Base-by-base conservation (phyloP, 1,284 basidiomycete genomes). In the Cutaneotrichosporon sp. region DNA sequence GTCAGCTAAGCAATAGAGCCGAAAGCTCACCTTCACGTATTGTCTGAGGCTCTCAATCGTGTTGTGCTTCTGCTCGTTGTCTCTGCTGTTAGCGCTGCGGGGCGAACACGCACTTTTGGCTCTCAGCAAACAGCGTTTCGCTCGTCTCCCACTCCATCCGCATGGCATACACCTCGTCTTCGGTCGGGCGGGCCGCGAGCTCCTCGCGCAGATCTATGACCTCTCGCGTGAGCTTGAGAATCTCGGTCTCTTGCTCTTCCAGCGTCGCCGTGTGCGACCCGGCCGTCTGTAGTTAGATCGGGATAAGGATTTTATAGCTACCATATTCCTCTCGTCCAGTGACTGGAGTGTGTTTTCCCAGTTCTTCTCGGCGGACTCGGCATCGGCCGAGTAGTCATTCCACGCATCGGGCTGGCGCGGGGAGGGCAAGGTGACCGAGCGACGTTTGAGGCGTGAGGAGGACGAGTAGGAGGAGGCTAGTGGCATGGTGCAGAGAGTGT, bases 51-150 rank as follows among this genome's bases (percentile, higher is more conserved):
- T 53, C 56, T 77, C 75, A n/a, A 68, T 68, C 9, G 62, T 64
- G 8, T 58, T 59, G 55, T 73, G 70, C 45, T 77, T 75, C 20
- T 65, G 56, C 59, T 74, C 70, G 43, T 77, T 75, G 59, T 73
- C 73, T 29, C 75, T 77, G 36, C 4, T 20, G 58, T 53, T 33
- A 60, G 58, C n/a, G 2, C 10, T 10, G 3, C 14, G 24, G 1
- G 14, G 11, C 0, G 6, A 0, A 10, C 2, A 31, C 69, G 46
- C 20, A 73, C 74, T 64, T 69, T 50, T 76, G 74, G 4, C 70
- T 72, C 34, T 63, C 52, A 7, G 59, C 64, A 22, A 76, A 66
- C 18, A 76, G 64, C 14, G 64, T 62, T 31, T 76, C 74, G 4
- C 60, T 65, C 16, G 67, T 69, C 38, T 69, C 56, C 68, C 67